A percentile compares a stretch with the other conserved stretches of the same genome.
Conservation (phyloP, 352 stramenopile genomes). For the Phytophthora vignae region DNA sequence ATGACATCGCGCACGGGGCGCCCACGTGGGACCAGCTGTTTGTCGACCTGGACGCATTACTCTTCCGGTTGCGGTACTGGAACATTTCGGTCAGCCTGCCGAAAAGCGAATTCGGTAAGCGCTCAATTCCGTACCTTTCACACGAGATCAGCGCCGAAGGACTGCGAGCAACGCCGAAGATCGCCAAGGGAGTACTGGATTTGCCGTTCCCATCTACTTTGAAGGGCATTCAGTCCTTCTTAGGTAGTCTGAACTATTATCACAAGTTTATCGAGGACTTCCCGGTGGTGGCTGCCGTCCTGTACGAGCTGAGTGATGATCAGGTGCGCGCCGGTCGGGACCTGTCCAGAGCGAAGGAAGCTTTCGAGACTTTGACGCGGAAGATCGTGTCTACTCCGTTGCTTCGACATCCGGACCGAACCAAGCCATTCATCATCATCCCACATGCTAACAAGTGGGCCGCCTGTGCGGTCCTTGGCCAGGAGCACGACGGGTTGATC, state of each 20-base stretch:
- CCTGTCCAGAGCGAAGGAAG: no score
- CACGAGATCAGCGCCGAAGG: background rate
- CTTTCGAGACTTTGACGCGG: no score
- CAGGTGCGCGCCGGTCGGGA: background rate
- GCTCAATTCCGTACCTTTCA: background rate
- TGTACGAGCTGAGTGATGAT: background rate
- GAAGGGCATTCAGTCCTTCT: background rate
- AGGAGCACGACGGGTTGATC: background rate
- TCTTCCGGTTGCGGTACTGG: background rate
- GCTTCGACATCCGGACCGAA: no score
- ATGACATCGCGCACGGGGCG: no score
- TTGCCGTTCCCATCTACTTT: background rate
- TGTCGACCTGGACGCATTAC: background rate
- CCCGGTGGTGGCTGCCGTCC: background rate
- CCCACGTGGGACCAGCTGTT: background rate
- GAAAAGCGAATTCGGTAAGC: background rate
- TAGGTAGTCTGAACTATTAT: background rate
- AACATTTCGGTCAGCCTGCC: background rate
- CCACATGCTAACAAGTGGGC: background rate
- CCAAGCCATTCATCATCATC: no score
- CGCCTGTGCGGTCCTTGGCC: background rate
- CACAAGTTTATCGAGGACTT: slow-evolving; percentile 8
- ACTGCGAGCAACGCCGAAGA: background rate
- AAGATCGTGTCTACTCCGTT: no score
- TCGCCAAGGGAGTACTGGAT: background rate